phyloP scores from a whole-genome alignment of 208 protist genomes.

The Wallacemonas sp. region DNA sequence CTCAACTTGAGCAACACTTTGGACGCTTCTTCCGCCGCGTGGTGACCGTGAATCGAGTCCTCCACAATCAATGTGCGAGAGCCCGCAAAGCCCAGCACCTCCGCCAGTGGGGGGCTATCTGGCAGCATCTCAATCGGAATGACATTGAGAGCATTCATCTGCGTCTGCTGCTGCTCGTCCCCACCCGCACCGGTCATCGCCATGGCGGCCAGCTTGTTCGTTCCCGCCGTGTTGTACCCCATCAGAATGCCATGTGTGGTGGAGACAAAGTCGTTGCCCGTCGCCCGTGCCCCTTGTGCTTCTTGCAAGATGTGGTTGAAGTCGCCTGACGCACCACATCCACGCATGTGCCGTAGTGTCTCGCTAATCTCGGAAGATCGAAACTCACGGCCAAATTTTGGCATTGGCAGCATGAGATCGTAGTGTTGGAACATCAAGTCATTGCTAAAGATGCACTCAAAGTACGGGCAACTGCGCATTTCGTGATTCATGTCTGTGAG shows the following conservation, averaged over 20 bases:
- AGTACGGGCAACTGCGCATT: constrained; percentile 84
- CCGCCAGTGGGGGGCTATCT: constrained; percentile 78
- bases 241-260: constrained; percentile 76
- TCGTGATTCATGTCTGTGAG: constrained; percentile 79
- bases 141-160: constrained; percentile 50
- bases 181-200: constrained; percentile 45
- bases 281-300: constrained; percentile 56
- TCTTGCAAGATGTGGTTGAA: constrained; percentile 83
- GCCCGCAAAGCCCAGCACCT: constrained; percentile 74
- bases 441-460: constrained; percentile 72
- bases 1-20: constrained; percentile 52
- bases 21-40: constrained; percentile 47
- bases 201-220: constrained; percentile 71
- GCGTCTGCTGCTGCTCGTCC: constrained; percentile 36
- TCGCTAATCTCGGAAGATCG: constrained; percentile 79
- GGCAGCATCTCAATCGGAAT: constrained; percentile 68
- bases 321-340: constrained; percentile 66
- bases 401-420: constrained; percentile 85
- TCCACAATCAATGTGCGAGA: constrained; percentile 67
- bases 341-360: constrained; percentile 88
- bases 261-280: constrained; percentile 76
- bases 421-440: constrained; percentile 84
- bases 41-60: constrained; percentile 54
- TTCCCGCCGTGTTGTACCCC: constrained; percentile 68
- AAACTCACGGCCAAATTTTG: constrained; percentile 80